Conservation (phyloP, 495 filamentous ascomycete genomes). For the Penicillium salamii region DNA sequence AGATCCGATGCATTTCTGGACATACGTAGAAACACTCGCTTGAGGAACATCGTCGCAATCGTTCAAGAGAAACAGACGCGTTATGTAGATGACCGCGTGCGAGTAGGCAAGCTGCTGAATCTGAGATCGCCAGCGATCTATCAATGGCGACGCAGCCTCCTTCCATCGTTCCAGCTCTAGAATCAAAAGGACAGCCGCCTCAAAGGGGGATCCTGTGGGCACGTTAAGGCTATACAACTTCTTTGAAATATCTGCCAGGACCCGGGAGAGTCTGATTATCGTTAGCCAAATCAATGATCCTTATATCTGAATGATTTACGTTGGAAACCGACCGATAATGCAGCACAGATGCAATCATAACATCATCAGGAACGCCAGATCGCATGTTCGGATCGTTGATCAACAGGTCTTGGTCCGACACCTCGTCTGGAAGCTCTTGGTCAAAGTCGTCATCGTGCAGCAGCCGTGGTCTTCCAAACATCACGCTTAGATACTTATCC, state of each 20-base stretch:
- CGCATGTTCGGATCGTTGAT: neutral
- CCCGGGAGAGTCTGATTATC: neutral
- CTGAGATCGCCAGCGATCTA: neutral
- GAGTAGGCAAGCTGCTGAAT: neutral
- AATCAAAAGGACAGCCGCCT: neutral
- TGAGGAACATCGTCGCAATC: neutral
- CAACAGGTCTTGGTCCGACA: neutral
- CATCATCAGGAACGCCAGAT: neutral
- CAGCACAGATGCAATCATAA: neutral
- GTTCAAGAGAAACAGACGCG: neutral
- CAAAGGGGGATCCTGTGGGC: neutral
- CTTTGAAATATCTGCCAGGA: neutral
- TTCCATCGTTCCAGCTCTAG: constrained; percentile 1
- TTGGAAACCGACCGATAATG: neutral
- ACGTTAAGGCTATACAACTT: neutral
- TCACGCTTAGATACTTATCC: constrained; percentile 18
- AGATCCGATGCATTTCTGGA: neutral
- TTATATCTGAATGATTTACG: neutral
- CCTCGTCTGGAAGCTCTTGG: constrained; percentile 1
- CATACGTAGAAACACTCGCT: neutral
- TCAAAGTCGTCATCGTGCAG: constrained; percentile 2
- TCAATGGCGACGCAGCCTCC: neutral
- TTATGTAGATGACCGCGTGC: neutral
- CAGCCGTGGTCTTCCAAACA: constrained; percentile 13
- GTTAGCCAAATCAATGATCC: neutral